Conservation (phyloP, 495 filamentous ascomycete species). For the Penicillium bialowiezense region DNA sequence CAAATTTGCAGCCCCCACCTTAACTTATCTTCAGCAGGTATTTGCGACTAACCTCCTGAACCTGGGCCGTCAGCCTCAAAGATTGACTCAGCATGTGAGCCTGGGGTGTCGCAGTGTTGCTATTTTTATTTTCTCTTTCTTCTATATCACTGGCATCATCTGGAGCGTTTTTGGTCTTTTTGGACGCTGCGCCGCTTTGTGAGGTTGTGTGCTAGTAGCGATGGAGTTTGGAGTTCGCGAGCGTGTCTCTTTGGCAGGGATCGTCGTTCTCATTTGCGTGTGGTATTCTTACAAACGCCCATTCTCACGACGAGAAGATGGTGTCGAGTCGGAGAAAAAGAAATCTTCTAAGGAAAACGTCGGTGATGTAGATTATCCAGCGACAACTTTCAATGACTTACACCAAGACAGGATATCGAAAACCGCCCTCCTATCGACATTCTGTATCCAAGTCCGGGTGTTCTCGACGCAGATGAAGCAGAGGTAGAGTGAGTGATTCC, state of each 20-base stretch:
- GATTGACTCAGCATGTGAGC: not conserved
- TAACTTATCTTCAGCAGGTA: too few species aligned
- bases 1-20: too few species aligned
- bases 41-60: not conserved
- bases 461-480: not conserved
- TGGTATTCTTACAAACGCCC: not conserved
- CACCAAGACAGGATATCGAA: not conserved
- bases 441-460: not conserved
- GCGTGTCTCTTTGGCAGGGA: not conserved
- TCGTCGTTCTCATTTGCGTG: not conserved
- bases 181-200: not conserved
- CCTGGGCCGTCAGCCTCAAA: not conserved
- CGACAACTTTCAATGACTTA: not conserved
- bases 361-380: not conserved
- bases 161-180: too few species aligned
- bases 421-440: not conserved
- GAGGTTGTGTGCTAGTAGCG: not conserved
- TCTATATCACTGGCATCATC: too few species aligned
- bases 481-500: not conserved
- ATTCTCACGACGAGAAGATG: not conserved
- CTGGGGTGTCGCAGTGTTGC: not conserved
- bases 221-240: not conserved
- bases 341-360: not conserved
- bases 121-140: not conserved
- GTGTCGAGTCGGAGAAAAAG: not conserved